These are phyloP conservation scores for Plasmodium knowlesi DNA, from an alignment of 169 alveolate genomes.

Conservation along the genomic window DNA sequence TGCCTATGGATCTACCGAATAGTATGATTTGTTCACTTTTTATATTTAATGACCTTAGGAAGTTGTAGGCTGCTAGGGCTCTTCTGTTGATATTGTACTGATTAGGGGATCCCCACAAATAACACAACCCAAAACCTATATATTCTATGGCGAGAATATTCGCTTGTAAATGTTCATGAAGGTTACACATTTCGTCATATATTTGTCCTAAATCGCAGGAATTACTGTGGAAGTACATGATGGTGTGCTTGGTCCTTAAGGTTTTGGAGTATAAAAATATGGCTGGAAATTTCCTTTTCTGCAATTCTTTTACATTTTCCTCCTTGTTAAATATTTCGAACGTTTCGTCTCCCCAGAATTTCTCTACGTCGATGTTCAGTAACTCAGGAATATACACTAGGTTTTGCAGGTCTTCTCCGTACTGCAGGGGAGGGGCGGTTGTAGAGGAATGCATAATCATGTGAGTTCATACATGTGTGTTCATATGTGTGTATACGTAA, in stretches of 20 bases:
- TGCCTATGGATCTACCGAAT: slow-evolving; percentile 90
- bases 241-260: slow-evolving; percentile 42
- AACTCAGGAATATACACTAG: slow-evolving; percentile 59
- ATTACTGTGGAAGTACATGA: slow-evolving; percentile 78
- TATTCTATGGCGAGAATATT: slow-evolving; percentile 87
- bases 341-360: slow-evolving; percentile 29
- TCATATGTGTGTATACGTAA: not conserved
- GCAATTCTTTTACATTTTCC: slow-evolving; percentile 55
- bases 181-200: slow-evolving; percentile 82
- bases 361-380: slow-evolving; percentile 32
- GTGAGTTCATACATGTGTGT: too few species aligned
- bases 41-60: slow-evolving; percentile 83
- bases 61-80: slow-evolving; percentile 86
- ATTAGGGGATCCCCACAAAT: slow-evolving; percentile 75
- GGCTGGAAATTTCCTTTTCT: slow-evolving; percentile 63
- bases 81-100: slow-evolving; percentile 83
- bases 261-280: slow-evolving; percentile 33
- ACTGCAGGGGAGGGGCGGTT: slow-evolving; percentile 7
- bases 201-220: slow-evolving; percentile 91
- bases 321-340: slow-evolving; percentile 66
- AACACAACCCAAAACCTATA: slow-evolving; percentile 85
- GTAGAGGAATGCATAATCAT: not conserved
- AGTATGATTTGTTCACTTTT: slow-evolving; percentile 80
- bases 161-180: slow-evolving; percentile 79
- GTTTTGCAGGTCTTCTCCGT: slow-evolving; percentile 43